Conservation (phyloP, 2,329 filamentous ascomycete genomes). For the Fusarium sp. region DNA sequence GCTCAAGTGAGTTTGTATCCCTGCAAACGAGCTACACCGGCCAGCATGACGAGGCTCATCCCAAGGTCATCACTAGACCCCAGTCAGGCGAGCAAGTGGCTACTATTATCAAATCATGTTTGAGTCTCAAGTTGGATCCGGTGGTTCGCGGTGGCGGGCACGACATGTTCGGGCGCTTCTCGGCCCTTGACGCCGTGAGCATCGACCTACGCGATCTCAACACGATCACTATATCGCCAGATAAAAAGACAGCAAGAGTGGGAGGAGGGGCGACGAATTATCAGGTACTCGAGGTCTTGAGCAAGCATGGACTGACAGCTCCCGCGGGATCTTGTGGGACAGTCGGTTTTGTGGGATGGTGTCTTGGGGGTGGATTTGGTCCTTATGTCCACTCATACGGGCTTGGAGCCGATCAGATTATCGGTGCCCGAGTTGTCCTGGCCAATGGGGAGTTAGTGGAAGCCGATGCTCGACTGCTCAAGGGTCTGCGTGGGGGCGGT, state of each 20-base stretch:
- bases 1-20: conserved; percentile 1
- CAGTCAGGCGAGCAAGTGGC: neutral
- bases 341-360: conserved; percentile 19
- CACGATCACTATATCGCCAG: neutral
- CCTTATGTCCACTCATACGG: conserved; percentile 15
- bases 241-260: neutral
- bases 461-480: conserved; percentile 12
- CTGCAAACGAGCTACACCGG: conserved; percentile 2
- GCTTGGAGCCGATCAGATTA: conserved; percentile 19
- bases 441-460: conserved; percentile 15
- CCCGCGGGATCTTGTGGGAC: conserved; percentile 7
- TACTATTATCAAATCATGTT: neutral
- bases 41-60: neutral
- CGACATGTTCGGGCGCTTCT: conserved; percentile 19
- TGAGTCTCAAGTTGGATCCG: neutral
- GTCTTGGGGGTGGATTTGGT: conserved; percentile 15
- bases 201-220: conserved; percentile 14
- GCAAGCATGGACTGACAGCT: neutral
- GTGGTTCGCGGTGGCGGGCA: conserved; percentile 13
- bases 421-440: conserved; percentile 15
- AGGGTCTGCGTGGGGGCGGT: conserved; percentile 20
- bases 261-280: conserved; percentile 7
- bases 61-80: neutral
- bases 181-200: conserved; percentile 5
- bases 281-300: conserved; percentile 6